Conservation (phyloP, 2,329 filamentous ascomycete genomes). For the Cercospora sesami region DNA sequence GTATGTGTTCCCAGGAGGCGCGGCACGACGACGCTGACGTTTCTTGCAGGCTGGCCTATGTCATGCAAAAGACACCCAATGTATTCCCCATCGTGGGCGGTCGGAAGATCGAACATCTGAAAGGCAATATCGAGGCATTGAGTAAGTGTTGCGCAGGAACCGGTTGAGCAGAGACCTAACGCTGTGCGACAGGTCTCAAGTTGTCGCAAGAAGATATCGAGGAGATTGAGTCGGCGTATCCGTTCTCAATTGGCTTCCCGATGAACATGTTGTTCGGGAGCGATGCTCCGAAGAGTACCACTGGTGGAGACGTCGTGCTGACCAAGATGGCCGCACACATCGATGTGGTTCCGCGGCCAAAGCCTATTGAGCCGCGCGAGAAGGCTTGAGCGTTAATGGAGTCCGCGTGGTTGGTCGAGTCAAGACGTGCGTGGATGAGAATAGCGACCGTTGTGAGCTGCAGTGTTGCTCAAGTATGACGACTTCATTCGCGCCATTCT, state of each 20-base stretch:
- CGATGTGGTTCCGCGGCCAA: slow-evolving; percentile 18
- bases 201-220: slow-evolving; percentile 63
- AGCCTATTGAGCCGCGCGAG: slow-evolving; percentile 23
- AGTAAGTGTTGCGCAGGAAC: slow-evolving; percentile 33
- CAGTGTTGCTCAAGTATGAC: background rate
- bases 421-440: background rate
- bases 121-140: slow-evolving; percentile 68
- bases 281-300: slow-evolving; percentile 18
- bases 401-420: background rate
- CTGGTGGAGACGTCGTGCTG: slow-evolving; percentile 38
- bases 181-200: slow-evolving; percentile 42
- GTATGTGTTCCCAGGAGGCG: background rate
- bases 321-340: slow-evolving; percentile 23
- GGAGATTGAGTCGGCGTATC: slow-evolving; percentile 62
- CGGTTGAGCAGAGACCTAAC: background rate
- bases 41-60: slow-evolving; percentile 59
- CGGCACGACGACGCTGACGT: background rate
- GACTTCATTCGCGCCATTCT: background rate
- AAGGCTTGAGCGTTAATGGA: background rate
- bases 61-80: slow-evolving; percentile 64
- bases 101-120: slow-evolving; percentile 67
- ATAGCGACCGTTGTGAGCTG: background rate
- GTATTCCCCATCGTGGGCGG: slow-evolving; percentile 74
- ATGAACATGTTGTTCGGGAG: slow-evolving; percentile 55
- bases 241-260: slow-evolving; percentile 69